A percentile compares a stretch with the other conserved stretches of the same genome.
phyloP scores from a whole-genome alignment of 2,329 filamentous ascomycete species.

The Daldinia sp. region DNA sequence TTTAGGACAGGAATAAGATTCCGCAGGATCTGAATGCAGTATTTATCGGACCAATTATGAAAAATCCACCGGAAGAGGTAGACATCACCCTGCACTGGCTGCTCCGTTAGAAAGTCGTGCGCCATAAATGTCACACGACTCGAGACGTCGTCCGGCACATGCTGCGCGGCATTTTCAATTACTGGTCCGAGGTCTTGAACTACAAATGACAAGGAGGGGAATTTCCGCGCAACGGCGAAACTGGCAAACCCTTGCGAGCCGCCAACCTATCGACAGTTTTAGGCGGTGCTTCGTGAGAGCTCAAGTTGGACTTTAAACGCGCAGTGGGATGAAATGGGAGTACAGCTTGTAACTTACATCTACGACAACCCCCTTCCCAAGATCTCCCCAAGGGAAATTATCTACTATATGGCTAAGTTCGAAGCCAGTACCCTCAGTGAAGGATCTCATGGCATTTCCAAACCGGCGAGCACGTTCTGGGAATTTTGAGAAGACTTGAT shows the following conservation, averaged over 20 bases:
- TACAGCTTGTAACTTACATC: too few relatives aligned
- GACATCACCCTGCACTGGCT: conserved; percentile 50
- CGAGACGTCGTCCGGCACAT: conserved; percentile 10
- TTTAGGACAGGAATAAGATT: conserved; percentile 29
- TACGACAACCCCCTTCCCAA: neutral
- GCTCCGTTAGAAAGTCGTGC: conserved; percentile 54
- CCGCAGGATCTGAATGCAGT: conserved; percentile 43
- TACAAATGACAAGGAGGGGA: conserved; percentile 7
- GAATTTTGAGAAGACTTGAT: conserved; percentile 12
- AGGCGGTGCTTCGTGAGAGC: too few relatives aligned
- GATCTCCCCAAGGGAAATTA: conserved; percentile 5
- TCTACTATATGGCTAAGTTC: too few relatives aligned
- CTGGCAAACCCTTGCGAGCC: conserved; percentile 8
- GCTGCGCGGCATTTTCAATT: too few relatives aligned
- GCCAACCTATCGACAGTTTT: too few relatives aligned
- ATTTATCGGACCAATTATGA: conserved; percentile 55
- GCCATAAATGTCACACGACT: conserved; percentile 35
- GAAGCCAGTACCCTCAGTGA: too few relatives aligned
- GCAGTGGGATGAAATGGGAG: too few relatives aligned
- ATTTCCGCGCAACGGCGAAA: conserved; percentile 2
- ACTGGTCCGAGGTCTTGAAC: conserved; percentile 21
- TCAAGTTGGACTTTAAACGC: too few relatives aligned
- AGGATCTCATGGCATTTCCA: conserved; percentile 10
- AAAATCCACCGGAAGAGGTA: conserved; percentile 55
- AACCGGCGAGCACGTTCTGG: conserved; percentile 25